A percentile compares a stretch with the other conserved stretches of the same genome.
Evolutionary conservation across 1,284 basidiomycete genomes (phyloP).

Genomic region (Veloboletus limbatus): DNA sequence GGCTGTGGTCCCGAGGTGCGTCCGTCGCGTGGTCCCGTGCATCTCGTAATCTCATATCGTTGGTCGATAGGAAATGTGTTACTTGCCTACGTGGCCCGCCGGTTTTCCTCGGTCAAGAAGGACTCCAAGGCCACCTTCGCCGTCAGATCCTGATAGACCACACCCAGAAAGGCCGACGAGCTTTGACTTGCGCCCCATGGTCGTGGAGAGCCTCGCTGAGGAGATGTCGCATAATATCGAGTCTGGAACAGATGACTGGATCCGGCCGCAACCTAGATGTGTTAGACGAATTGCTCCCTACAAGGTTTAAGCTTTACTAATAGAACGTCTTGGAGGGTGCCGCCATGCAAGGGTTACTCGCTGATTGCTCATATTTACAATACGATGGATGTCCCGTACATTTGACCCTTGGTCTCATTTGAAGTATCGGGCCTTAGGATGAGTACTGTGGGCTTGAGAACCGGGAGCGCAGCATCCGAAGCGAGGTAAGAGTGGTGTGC

Average conservation of each 20-base stretch:
- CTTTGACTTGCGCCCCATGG: neutral
- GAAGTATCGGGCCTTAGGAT: too few relatives aligned
- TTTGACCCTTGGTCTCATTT: too few relatives aligned
- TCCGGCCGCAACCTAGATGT: conserved; percentile 26
- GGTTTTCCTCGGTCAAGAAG: neutral
- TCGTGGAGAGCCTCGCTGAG: neutral
- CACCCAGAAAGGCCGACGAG: neutral
- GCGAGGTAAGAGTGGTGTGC: too few relatives aligned
- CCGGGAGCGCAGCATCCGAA: too few relatives aligned
- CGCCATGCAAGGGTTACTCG: neutral
- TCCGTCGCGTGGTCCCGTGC: neutral
- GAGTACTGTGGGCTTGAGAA: too few relatives aligned
- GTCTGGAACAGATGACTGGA: conserved; percentile 18
- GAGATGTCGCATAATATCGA: neutral
- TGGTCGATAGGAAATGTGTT: conserved; percentile 42
- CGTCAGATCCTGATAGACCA: neutral
- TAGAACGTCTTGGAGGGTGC: neutral
- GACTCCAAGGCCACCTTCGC: neutral
- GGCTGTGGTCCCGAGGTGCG: conserved; percentile 35
- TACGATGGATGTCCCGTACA: too few relatives aligned
- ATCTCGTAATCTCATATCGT: neutral
- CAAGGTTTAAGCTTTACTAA: neutral
- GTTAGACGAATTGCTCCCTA: conserved; percentile 17
- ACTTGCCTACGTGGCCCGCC: conserved; percentile 45
- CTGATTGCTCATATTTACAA: neutral